These are phyloP conservation scores for Rhodotorula kratochvilovae DNA, from an alignment of 768 basidiomycete genomes.

Conservation along the genomic window DNA sequence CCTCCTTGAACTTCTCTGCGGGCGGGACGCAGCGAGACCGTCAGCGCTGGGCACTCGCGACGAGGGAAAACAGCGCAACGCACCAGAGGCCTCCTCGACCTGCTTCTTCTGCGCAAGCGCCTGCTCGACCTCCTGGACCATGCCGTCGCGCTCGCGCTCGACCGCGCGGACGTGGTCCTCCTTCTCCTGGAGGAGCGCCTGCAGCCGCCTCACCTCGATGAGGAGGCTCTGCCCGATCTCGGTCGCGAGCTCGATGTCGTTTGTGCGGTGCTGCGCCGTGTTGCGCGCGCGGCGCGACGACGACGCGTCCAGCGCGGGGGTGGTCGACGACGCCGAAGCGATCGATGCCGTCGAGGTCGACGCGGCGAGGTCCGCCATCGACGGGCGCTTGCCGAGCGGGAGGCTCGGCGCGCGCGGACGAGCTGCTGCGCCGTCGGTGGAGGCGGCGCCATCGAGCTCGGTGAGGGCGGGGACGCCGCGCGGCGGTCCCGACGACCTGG, in stretches of 20 bases:
- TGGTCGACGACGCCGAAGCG: neutral
- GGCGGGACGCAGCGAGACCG: neutral
- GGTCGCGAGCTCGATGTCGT: constrained; percentile 91
- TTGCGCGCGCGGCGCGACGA: constrained; percentile 70
- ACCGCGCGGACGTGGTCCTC: constrained; percentile 88
- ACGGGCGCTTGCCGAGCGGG: neutral
- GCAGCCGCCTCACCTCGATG: constrained; percentile 84
- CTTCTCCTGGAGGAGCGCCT: constrained; percentile 81
- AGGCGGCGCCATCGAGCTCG: neutral
- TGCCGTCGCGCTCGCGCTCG: constrained; percentile 85
- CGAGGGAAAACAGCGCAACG: constrained; percentile 41
- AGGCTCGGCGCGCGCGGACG: neutral
- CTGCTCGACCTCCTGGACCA: constrained; percentile 71
- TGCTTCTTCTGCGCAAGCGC: constrained; percentile 67
- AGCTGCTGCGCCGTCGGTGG: neutral
- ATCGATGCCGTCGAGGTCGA: constrained; percentile 4
- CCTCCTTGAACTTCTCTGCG: constrained; percentile 89
- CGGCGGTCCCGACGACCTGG: constrained; percentile 60
- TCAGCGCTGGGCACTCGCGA: too few relatives aligned
- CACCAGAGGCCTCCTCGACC: constrained; percentile 76
- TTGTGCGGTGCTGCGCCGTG: constrained; percentile 82
- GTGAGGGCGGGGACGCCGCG: constrained; percentile 13
- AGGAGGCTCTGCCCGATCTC: constrained; percentile 92
- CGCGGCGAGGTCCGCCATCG: constrained; percentile 13
- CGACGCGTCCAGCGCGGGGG: constrained; percentile 46